These are phyloP conservation scores for Colletotrichum kahawae DNA, from an alignment of 2,329 filamentous ascomycete genomes.

Conservation along the genomic window DNA sequence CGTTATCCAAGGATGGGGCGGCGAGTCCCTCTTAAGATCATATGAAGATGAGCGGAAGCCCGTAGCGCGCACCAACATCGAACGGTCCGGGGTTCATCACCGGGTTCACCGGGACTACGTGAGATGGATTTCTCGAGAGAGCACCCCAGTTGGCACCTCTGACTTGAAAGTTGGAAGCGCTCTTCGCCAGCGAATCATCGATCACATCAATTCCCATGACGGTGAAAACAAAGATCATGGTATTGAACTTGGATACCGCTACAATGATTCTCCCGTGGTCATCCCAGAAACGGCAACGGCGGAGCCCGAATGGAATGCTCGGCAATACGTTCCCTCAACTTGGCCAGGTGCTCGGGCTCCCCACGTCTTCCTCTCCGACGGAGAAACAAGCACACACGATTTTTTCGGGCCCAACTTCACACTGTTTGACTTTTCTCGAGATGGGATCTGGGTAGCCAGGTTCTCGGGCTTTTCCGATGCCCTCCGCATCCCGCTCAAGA, in stretches of 20 bases:
- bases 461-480: not conserved
- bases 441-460: not conserved
- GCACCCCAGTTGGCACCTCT: no score
- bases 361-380: not conserved
- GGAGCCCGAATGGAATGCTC: not conserved
- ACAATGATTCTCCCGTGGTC: slow-evolving; percentile 31
- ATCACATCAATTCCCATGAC: slow-evolving; percentile 19
- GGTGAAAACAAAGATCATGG: slow-evolving; percentile 31
- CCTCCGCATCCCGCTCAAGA: not conserved
- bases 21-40: slow-evolving; percentile 23
- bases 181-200: not conserved
- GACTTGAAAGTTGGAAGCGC: not conserved
- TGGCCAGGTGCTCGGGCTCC: not conserved
- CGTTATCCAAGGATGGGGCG: slow-evolving; percentile 24
- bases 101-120: not conserved
- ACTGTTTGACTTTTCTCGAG: not conserved
- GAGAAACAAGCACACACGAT: not conserved
- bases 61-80: slow-evolving; percentile 21
- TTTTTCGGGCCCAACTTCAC: not conserved
- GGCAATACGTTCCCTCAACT: not conserved
- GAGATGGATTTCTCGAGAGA: not conserved
- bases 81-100: slow-evolving; percentile 13
- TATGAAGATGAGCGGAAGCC: slow-evolving; percentile 29
- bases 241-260: slow-evolving; percentile 32
- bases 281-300: not conserved